phyloP scores from a whole-genome alignment of 2,329 filamentous ascomycete genomes.

The Colletotrichum navitas region DNA sequence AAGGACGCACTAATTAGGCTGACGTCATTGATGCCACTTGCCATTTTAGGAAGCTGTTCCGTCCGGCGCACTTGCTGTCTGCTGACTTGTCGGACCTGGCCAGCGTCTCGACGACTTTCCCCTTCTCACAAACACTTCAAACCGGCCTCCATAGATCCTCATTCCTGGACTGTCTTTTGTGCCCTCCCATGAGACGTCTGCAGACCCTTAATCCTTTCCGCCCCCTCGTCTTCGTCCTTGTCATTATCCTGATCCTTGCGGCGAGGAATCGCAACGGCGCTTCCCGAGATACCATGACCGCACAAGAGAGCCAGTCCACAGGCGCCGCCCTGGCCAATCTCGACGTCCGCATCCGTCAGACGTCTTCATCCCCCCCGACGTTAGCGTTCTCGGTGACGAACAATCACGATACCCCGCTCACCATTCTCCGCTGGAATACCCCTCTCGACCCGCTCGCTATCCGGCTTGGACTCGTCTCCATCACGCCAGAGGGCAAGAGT shows the following conservation, averaged over 20 bases:
- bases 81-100: background rate
- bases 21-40: slow-evolving; percentile 32
- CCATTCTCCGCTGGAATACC: slow-evolving; percentile 58
- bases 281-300: slow-evolving; percentile 29
- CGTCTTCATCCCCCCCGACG: slow-evolving; percentile 51
- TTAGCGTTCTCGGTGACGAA: slow-evolving; percentile 57
- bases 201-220: slow-evolving; percentile 9
- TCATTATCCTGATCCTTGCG: slow-evolving; percentile 17
- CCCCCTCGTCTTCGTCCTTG: slow-evolving; percentile 26
- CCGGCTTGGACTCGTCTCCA: slow-evolving; percentile 56
- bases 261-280: slow-evolving; percentile 22
- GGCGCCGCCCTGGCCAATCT: slow-evolving; percentile 45
- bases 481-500: slow-evolving; percentile 52
- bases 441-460: slow-evolving; percentile 60
- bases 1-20: slow-evolving; percentile 7
- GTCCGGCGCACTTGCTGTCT: background rate
- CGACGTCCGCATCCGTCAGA: slow-evolving; percentile 52
- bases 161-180: background rate
- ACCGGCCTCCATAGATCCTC: background rate
- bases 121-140: background rate
- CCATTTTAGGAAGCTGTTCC: slow-evolving; percentile 23
- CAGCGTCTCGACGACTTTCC: background rate
- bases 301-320: slow-evolving; percentile 17
- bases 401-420: slow-evolving; percentile 53
- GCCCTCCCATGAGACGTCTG: slow-evolving; percentile 15